Evolutionary conservation across 805 yeast species (phyloP).

Genomic region (Tetrapisispora pingtungensis): DNA sequence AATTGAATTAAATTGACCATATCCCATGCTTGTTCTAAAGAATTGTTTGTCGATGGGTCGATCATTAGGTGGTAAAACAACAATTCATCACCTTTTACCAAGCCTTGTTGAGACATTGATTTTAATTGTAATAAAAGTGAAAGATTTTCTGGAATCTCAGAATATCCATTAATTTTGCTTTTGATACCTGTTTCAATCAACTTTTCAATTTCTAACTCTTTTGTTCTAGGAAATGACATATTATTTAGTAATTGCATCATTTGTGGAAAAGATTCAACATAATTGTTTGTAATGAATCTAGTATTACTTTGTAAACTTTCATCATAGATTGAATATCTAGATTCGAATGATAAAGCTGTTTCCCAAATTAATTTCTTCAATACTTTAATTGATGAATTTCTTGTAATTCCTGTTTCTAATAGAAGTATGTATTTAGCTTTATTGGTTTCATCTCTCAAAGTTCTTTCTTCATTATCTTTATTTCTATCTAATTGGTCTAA

Average conservation of each 20-base stretch:
- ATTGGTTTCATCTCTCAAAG: conserved; percentile 23
- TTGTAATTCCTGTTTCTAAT: conserved; percentile 25
- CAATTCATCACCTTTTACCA: conserved; percentile 28
- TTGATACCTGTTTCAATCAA: conserved; percentile 12
- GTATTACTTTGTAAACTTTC: conserved; percentile 14
- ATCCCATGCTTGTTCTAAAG: conserved; percentile 21
- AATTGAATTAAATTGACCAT: conserved; percentile 22
- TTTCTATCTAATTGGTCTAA: conserved; percentile 25
- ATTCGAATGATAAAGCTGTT: conserved; percentile 14
- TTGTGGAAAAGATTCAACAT: conserved; percentile 33
- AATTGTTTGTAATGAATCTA: conserved; percentile 12
- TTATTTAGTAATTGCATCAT: conserved; percentile 23
- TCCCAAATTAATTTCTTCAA: conserved; percentile 24
- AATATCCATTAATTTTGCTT: conserved; percentile 6
- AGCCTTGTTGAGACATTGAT: conserved; percentile 29
- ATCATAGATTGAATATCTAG: conserved; percentile 14
- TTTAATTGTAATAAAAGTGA: conserved; percentile 25
- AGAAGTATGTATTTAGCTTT: conserved; percentile 20
- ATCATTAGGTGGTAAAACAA: conserved; percentile 23
- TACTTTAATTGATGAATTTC: conserved; percentile 23
- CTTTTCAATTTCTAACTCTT: conserved; percentile 22
- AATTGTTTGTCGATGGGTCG: conserved; percentile 6
- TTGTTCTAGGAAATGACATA: conserved; percentile 24
- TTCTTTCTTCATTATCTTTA: conserved; percentile 22
- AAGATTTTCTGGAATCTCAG: conserved; percentile 14